Conservation (phyloP, 1,284 basidiomycete species). For the Apiotrichum veenhuisii region DNA sequence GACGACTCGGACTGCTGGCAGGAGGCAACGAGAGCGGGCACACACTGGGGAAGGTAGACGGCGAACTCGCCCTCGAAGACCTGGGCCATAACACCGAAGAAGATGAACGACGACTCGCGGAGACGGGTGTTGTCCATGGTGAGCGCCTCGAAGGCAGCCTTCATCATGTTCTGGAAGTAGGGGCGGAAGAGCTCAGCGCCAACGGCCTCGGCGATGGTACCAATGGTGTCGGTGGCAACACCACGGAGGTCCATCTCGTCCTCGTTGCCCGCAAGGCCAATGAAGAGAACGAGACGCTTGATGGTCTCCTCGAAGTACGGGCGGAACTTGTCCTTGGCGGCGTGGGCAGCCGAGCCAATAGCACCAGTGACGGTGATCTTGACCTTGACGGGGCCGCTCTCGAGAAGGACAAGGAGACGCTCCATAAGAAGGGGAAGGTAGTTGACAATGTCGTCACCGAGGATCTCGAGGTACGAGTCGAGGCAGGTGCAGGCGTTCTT, state of each 20-base stretch:
- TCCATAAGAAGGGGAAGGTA: constrained; percentile 97
- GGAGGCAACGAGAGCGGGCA: constrained; percentile 80
- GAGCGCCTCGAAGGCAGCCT: constrained; percentile 85
- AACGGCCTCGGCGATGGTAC: constrained; percentile 96
- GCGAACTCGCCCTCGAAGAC: constrained; percentile 95
- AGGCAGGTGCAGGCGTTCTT: constrained; percentile 91
- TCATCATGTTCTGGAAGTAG: constrained; percentile 95
- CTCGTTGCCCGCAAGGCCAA: constrained; percentile 69
- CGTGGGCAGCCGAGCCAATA: constrained; percentile 96
- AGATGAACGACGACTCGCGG: constrained; percentile 95
- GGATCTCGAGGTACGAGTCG: constrained; percentile 92
- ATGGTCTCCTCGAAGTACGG: constrained; percentile 96
- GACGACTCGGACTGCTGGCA: constrained; percentile 66
- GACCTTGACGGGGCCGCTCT: constrained; percentile 76
- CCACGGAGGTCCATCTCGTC: constrained; percentile 87
- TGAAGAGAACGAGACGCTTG: constrained; percentile 76
- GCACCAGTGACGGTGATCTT: constrained; percentile 97
- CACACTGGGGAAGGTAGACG: constrained; percentile 76
- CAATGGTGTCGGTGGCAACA: constrained; percentile 96
- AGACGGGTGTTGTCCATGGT: constrained; percentile 79
- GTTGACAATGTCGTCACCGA: constrained; percentile 78
- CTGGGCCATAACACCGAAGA: constrained; percentile 96
- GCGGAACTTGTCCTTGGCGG: constrained; percentile 86
- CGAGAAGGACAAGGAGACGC: constrained; percentile 80
- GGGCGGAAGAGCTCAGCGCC: constrained; percentile 92